A percentile compares a stretch with the other conserved stretches of the same genome.
Evolutionary conservation across 257 asterid genomes (phyloP).

Genomic region (Paulownia fortunei): DNA sequence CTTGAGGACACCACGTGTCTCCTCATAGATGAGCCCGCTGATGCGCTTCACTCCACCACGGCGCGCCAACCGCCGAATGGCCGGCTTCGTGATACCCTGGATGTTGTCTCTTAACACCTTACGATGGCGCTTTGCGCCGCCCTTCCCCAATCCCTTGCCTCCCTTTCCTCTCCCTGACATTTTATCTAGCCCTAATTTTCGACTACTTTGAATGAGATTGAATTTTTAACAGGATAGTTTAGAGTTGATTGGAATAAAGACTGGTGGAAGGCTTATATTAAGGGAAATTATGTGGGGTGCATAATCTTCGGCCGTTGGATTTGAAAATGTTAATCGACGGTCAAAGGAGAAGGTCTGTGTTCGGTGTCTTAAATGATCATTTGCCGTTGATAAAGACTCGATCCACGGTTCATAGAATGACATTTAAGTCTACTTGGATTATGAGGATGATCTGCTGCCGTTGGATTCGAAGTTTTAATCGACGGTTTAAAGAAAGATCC

Average conservation of each 20-base stretch:
- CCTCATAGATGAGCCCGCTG: conserved; percentile 50
- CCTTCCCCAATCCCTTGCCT: conserved; percentile 55
- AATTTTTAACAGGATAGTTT: background rate
- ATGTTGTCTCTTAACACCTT: conserved; percentile 51
- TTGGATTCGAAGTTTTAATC: conserved; percentile 29
- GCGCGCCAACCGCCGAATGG: conserved; percentile 51
- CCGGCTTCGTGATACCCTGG: conserved; percentile 54
- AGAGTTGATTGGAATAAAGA: background rate
- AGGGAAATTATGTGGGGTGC: background rate
- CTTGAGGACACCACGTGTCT: no score
- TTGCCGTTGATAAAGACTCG: conserved; percentile 11
- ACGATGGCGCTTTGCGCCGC: conserved; percentile 54
- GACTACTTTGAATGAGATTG: background rate
- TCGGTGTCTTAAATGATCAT: background rate
- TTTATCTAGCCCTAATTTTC: conserved; percentile 13
- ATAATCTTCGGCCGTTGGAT: conserved; percentile 34
- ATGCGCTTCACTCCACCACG: conserved; percentile 59
- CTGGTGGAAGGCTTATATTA: conserved; percentile 8
- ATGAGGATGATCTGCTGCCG: conserved; percentile 1
- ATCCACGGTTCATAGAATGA: conserved; percentile 9
- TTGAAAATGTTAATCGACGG: conserved; percentile 30
- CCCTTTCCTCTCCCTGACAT: conserved; percentile 60
- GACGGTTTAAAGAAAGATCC: conserved; percentile 21
- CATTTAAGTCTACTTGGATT: background rate
- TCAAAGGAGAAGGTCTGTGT: background rate